Conservation (phyloP, 768 basidiomycete genomes). For the Mycena amicta region DNA sequence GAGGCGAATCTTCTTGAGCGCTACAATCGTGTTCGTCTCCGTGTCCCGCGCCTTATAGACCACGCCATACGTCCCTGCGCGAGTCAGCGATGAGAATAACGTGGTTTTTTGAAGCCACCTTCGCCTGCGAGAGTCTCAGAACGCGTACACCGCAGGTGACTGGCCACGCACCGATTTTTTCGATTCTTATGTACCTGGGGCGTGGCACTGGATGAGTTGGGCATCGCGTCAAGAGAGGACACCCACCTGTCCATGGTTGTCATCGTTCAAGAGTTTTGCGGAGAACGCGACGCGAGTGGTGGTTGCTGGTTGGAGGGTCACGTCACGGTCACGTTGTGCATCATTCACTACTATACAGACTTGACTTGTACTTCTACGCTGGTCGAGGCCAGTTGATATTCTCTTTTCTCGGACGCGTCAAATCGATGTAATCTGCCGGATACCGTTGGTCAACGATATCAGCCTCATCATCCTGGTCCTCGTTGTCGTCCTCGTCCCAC, state of each 20-base stretch:
- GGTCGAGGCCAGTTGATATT: conserved; percentile 76
- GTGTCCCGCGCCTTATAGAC: conserved; percentile 96
- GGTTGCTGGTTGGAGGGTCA: conserved; percentile 9
- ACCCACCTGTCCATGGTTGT: conserved; percentile 55
- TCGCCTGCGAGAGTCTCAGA: conserved; percentile 38
- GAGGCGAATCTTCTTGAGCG: conserved; percentile 97
- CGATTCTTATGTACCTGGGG: conserved; percentile 90
- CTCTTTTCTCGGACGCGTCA: conserved; percentile 62
- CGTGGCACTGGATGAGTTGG: conserved; percentile 1
- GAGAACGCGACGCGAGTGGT: not conserved
- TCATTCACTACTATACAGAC: not conserved
- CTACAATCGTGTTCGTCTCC: conserved; percentile 80
- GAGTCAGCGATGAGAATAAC: conserved; percentile 5
- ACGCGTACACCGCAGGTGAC: conserved; percentile 22
- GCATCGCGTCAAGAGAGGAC: conserved; percentile 3
- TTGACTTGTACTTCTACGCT: conserved; percentile 35
- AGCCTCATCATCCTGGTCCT: conserved; percentile 55
- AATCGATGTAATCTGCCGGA: conserved; percentile 77
- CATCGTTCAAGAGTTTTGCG: conserved; percentile 6
- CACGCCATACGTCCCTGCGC: conserved; percentile 92
- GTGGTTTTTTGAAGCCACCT: conserved; percentile 30
- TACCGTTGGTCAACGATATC: conserved; percentile 72
- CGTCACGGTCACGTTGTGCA: not conserved
- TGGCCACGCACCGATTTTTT: conserved; percentile 91
- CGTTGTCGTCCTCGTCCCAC: conserved; percentile 65